Conservation (phyloP, 2,329 filamentous ascomycete genomes). For the Aspergillus sp. region DNA sequence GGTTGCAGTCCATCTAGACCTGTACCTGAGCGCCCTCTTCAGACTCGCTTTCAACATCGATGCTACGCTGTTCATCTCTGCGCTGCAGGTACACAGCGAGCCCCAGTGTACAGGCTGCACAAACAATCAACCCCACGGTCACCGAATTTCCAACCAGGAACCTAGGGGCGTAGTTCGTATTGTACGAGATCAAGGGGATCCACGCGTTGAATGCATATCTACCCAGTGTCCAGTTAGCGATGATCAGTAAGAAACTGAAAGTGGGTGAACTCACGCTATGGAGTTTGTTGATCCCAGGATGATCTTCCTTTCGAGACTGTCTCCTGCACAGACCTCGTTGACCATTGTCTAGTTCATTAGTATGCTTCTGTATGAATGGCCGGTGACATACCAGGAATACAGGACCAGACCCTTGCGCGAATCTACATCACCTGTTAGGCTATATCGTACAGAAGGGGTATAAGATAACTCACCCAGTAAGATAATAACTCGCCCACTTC, state of each 20-base stretch:
- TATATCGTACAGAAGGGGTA: no score
- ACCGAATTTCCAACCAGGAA: neutral
- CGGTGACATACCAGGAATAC: neutral
- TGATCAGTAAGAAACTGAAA: neutral
- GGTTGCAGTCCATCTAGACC: neutral
- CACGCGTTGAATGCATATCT: constrained; percentile 3
- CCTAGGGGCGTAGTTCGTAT: neutral
- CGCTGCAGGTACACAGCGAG: neutral
- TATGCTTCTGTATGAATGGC: neutral
- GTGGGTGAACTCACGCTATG: neutral
- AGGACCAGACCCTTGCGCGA: constrained; percentile 1
- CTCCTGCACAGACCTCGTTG: neutral
- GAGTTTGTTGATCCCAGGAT: constrained; percentile 3
- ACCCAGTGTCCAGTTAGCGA: neutral
- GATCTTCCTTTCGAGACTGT: neutral
- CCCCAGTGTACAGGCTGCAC: neutral
- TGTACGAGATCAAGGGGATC: neutral
- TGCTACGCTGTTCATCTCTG: neutral
- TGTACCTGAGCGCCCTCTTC: neutral
- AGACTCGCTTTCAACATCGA: neutral
- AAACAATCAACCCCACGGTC: constrained; percentile 1
- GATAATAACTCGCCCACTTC: constrained; percentile 4
- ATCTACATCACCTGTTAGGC: neutral
- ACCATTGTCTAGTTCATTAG: neutral
- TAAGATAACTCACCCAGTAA: neutral